These are phyloP conservation scores for Plasmodium coatneyi DNA, from an alignment of 169 alveolate species.

Conservation along the genomic window DNA sequence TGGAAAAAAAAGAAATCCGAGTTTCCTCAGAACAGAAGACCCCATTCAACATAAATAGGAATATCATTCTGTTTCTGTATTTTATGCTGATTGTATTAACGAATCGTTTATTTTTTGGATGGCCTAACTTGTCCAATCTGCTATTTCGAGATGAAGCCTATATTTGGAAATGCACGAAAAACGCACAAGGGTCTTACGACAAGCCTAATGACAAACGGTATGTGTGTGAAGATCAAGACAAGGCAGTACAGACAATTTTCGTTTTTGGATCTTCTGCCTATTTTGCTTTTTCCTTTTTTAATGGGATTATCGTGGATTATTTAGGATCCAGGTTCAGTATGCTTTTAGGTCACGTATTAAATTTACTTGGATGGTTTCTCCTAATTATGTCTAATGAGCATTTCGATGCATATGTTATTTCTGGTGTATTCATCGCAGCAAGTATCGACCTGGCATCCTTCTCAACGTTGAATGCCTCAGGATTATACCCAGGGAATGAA, in stretches of 20 bases:
- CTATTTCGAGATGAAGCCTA: slow-evolving; percentile 77
- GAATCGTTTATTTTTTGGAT: slow-evolving; percentile 72
- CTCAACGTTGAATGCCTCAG: slow-evolving; percentile 75
- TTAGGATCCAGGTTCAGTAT: slow-evolving; percentile 77
- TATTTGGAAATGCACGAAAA: slow-evolving; percentile 74
- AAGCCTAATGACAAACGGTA: slow-evolving; percentile 20
- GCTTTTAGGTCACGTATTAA: slow-evolving; percentile 73
- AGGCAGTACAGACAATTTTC: slow-evolving; percentile 74
- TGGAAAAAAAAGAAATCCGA: slow-evolving; percentile 36
- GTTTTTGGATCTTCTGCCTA: slow-evolving; percentile 68
- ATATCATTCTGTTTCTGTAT: slow-evolving; percentile 27
- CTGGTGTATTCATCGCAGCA: slow-evolving; percentile 74
- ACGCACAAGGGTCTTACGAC: slow-evolving; percentile 13
- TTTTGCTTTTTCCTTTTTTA: slow-evolving; percentile 76
- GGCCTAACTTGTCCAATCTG: slow-evolving; percentile 76
- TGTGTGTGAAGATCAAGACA: slow-evolving; percentile 74
- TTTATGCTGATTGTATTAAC: slow-evolving; percentile 28
- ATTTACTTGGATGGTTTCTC: slow-evolving; percentile 74
- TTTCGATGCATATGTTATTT: slow-evolving; percentile 75
- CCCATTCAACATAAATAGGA: slow-evolving; percentile 47
- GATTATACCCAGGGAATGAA: slow-evolving; percentile 78
- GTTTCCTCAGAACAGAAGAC: slow-evolving; percentile 62
- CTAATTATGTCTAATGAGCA: slow-evolving; percentile 63
- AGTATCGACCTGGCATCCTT: slow-evolving; percentile 77
- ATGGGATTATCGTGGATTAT: slow-evolving; percentile 69